Evolutionary conservation across 2,329 filamentous ascomycete genomes (phyloP).

Genomic region (Delphinella strobiligena): DNA sequence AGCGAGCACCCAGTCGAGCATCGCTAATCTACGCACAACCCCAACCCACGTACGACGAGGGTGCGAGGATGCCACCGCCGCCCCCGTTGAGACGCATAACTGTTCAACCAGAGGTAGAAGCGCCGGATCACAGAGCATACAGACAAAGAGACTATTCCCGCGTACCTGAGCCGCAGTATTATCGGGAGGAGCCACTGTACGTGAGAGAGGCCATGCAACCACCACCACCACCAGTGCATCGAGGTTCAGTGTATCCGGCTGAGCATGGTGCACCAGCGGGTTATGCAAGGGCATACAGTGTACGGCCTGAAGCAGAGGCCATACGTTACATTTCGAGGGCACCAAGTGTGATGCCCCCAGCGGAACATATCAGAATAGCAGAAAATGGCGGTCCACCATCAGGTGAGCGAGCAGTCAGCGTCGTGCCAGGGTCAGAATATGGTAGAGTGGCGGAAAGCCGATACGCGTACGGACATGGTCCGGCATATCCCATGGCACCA

Average conservation of each 20-base stretch:
- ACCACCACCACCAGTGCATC: constrained; percentile 14
- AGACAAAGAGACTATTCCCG: constrained; percentile 46
- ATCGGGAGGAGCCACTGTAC: constrained; percentile 12
- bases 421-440: constrained; percentile 22
- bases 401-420: constrained; percentile 24
- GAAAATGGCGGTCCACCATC: constrained; percentile 8
- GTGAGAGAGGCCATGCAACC: constrained; percentile 10
- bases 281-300: constrained; percentile 24
- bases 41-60: constrained; percentile 35
- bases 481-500: background rate
- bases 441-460: constrained; percentile 3
- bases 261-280: constrained; percentile 22
- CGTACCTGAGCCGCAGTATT: constrained; percentile 20
- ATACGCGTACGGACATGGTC: constrained; percentile 5
- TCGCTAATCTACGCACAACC: constrained; percentile 13
- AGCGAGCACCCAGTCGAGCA: constrained; percentile 45
- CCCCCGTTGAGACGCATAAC: constrained; percentile 12
- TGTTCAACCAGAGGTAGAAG: constrained; percentile 35
- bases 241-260: constrained; percentile 4
- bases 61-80: constrained; percentile 17
- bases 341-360: constrained; percentile 29
- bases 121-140: constrained; percentile 42
- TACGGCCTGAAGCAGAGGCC: constrained; percentile 26
- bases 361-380: constrained; percentile 17
- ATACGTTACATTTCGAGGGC: constrained; percentile 1